phyloP scores from a whole-genome alignment of 306 rosid genomes.

The Vigna hirtella region DNA sequence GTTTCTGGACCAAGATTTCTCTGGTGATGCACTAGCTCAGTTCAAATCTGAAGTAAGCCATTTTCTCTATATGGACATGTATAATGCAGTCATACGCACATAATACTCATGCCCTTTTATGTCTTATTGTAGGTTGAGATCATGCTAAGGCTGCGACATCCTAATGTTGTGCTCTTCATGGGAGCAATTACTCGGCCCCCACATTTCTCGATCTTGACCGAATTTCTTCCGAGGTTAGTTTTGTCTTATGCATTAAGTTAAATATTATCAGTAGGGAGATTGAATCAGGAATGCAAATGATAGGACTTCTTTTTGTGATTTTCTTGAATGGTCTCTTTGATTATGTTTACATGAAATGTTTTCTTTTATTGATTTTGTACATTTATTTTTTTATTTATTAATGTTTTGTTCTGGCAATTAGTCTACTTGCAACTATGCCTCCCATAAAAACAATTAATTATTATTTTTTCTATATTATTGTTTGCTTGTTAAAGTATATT shows the following conservation, averaged over 20 bases:
- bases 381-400: constrained; percentile 29
- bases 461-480: constrained; percentile 38
- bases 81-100: constrained; percentile 23
- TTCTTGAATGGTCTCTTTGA: constrained; percentile 26
- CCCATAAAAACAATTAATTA: constrained; percentile 30
- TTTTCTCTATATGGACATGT: constrained; percentile 26
- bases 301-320: constrained; percentile 15
- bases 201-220: constrained; percentile 93
- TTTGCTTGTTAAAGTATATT: constrained; percentile 48
- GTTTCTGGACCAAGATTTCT: constrained; percentile 93
- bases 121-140: constrained; percentile 82
- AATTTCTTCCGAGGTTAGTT: constrained; percentile 91
- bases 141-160: constrained; percentile 97
- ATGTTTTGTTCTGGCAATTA: constrained; percentile 6
- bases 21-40: constrained; percentile 94
- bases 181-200: constrained; percentile 98
- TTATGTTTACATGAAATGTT: constrained; percentile 17
- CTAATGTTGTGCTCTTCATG: constrained; percentile 99
- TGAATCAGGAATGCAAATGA: neutral
- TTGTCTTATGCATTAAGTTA: constrained; percentile 22
- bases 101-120: constrained; percentile 34
- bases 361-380: constrained; percentile 31
- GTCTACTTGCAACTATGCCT: constrained; percentile 30
- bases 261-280: constrained; percentile 31
- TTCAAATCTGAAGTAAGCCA: constrained; percentile 91